phyloP scores from a whole-genome alignment of 257 asterid genomes.

The Marsdenia floribunda region DNA sequence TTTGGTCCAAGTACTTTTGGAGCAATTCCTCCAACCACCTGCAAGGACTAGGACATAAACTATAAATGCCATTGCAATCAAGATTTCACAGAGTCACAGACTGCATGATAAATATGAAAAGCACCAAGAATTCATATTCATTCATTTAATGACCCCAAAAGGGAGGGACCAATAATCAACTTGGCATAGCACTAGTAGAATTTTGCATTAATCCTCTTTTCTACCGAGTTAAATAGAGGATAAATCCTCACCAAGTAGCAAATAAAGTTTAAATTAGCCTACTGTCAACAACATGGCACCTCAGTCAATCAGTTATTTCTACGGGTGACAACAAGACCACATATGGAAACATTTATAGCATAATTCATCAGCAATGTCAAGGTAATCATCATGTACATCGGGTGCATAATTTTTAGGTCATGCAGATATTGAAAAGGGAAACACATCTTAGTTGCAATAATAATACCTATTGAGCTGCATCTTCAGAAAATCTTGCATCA shows the following conservation, averaged over 20 bases:
- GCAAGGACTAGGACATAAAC: too few relatives aligned
- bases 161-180: neutral
- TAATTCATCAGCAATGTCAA: neutral
- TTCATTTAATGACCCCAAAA: neutral
- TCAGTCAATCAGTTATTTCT: neutral
- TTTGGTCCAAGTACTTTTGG: too few relatives aligned
- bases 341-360: neutral
- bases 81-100: neutral
- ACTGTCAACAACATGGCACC: neutral
- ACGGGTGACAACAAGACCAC: neutral
- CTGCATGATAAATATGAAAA: neutral
- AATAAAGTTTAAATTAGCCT: neutral
- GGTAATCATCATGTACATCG: neutral
- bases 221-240: neutral
- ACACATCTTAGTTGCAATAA: neutral
- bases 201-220: neutral
- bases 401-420: neutral
- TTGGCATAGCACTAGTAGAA: neutral
- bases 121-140: neutral
- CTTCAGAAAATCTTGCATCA: constrained; percentile 90
- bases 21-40: too few relatives aligned
- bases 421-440: neutral
- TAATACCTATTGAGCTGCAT: constrained; percentile 68
- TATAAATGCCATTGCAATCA: neutral
- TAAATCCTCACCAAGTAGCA: neutral